A percentile compares a stretch with the other conserved stretches of the same genome.
Conservation (phyloP, 352 stramenopile genomes). For the Pythium biforme region DNA sequence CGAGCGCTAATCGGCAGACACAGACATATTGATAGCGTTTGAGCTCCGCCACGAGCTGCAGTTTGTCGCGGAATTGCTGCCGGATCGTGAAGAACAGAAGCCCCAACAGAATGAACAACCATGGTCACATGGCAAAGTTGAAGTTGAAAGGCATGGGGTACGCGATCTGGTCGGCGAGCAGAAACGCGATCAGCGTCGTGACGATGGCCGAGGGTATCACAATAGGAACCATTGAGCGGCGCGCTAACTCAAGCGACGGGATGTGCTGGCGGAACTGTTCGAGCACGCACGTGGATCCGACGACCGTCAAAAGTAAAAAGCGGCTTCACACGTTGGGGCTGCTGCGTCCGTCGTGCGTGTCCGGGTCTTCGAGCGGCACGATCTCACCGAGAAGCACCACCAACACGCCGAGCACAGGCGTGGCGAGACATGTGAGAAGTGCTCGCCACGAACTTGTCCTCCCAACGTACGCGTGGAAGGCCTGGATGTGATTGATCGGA, state of each 20-base stretch:
- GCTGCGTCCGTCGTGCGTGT: not conserved
- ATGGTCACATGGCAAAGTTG: conserved; percentile 30
- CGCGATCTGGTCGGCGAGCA: conserved; percentile 18
- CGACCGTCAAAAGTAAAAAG: not conserved
- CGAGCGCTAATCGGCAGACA: conserved; percentile 8
- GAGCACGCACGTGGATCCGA: conserved; percentile 3
- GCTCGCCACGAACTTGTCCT: not conserved
- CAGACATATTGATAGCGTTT: conserved; percentile 5
- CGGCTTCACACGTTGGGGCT: conserved; percentile 11
- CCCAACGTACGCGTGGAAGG: not conserved
- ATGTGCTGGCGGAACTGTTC: conserved; percentile 23
- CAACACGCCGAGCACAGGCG: not conserved
- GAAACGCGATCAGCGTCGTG: not conserved
- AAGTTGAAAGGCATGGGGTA: conserved; percentile 43
- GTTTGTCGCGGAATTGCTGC: conserved; percentile 1
- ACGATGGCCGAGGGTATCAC: not conserved
- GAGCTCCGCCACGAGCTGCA: not conserved
- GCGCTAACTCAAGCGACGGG: not conserved
- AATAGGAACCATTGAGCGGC: conserved; percentile 7
- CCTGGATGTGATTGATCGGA: conserved; percentile 8
- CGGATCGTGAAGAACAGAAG: conserved; percentile 4
- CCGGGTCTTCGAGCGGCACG: not conserved
- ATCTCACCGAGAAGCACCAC: conserved; percentile 3
- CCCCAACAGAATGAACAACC: conserved; percentile 25
- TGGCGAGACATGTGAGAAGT: conserved; percentile 4